Conservation (phyloP, 2,329 filamentous ascomycete genomes). For the Colletotrichum sp. region DNA sequence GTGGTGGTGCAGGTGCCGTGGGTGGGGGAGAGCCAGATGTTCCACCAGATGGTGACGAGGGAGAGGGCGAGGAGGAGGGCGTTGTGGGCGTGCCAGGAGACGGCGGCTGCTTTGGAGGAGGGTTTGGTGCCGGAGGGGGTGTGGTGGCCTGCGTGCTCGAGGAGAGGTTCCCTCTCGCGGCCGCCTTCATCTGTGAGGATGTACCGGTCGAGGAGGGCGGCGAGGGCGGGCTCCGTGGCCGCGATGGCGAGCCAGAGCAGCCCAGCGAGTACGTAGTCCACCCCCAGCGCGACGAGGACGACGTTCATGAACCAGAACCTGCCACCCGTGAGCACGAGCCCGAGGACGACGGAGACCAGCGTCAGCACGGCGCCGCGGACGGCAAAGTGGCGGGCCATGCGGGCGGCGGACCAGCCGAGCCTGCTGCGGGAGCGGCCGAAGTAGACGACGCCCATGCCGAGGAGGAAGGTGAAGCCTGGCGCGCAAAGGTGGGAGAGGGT, state of each 20-base stretch:
- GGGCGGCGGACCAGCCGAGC: slow-evolving; percentile 40
- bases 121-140: not conserved
- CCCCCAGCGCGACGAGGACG: slow-evolving; percentile 47
- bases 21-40: slow-evolving; percentile 47
- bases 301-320: slow-evolving; percentile 46
- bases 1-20: slow-evolving; percentile 37
- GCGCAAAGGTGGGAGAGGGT: slow-evolving; percentile 50
- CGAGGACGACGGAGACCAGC: slow-evolving; percentile 33
- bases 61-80: slow-evolving; percentile 34
- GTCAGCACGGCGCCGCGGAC: slow-evolving; percentile 40
- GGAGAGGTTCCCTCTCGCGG: slow-evolving; percentile 33
- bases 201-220: slow-evolving; percentile 25
- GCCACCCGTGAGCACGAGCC: slow-evolving; percentile 35
- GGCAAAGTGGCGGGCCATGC: slow-evolving; percentile 42
- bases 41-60: slow-evolving; percentile 48
- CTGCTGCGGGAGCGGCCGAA: slow-evolving; percentile 44
- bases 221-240: slow-evolving; percentile 37
- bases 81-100: slow-evolving; percentile 49
- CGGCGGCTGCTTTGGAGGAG: not conserved
- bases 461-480: slow-evolving; percentile 49
- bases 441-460: slow-evolving; percentile 50
- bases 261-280: slow-evolving; percentile 50
- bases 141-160: slow-evolving; percentile 18
- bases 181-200: slow-evolving; percentile 12
- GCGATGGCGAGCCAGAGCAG: slow-evolving; percentile 43